A percentile compares a stretch with the other conserved stretches of the same genome.
phyloP scores from a whole-genome alignment of 2,329 filamentous ascomycete species.

The Podosphaera xanthii region DNA sequence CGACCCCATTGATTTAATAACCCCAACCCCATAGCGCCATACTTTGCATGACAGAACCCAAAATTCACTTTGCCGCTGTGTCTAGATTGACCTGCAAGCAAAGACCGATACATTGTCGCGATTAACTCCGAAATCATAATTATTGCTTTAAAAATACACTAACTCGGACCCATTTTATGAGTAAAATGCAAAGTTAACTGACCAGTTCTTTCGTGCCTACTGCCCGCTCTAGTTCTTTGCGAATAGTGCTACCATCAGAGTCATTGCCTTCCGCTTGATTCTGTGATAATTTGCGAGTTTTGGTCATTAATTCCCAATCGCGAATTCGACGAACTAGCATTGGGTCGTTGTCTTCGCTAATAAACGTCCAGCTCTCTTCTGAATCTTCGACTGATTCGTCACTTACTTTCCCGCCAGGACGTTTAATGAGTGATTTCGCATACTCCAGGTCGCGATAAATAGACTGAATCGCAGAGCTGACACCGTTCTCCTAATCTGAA shows the following conservation, averaged over 20 bases:
- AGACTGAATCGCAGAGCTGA: constrained; percentile 71
- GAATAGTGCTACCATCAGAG: neutral
- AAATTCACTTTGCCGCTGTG: too few relatives aligned
- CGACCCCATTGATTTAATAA: too few relatives aligned
- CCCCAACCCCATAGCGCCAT: too few relatives aligned
- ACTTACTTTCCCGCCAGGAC: constrained; percentile 29
- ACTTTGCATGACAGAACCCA: too few relatives aligned
- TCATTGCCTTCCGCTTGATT: neutral
- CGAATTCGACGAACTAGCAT: constrained; percentile 14
- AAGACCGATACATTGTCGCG: too few relatives aligned
- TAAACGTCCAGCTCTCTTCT: constrained; percentile 74
- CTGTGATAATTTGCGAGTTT: constrained; percentile 5
- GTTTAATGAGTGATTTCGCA: constrained; percentile 60
- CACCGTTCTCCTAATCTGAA: constrained; percentile 54
- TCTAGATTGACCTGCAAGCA: too few relatives aligned
- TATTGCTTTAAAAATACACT: too few relatives aligned
- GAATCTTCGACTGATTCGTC: constrained; percentile 36
- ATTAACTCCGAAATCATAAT: too few relatives aligned
- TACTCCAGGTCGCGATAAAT: constrained; percentile 94
- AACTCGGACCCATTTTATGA: too few relatives aligned
- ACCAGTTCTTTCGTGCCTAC: neutral
- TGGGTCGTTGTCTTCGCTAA: constrained; percentile 28
- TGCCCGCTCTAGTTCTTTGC: neutral
- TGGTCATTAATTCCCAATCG: constrained; percentile 15
- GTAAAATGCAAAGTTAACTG: neutral